Percentiles rank a stretch among this genome's conserved stretches.
phyloP scores from a whole-genome alignment of 1,139 yeast species.

The Geotrichum cucujoidarum region DNA sequence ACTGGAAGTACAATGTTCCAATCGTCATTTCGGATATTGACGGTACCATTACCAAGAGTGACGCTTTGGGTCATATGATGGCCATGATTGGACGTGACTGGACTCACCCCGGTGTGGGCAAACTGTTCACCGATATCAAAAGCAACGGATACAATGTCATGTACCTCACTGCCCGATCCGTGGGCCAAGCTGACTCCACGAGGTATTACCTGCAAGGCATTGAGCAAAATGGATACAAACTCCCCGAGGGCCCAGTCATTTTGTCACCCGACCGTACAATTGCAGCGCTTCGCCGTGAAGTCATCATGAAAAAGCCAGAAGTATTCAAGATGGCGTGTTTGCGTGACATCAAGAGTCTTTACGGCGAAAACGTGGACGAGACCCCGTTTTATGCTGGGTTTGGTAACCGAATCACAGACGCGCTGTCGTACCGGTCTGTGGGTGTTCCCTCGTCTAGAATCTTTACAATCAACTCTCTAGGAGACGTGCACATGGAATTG shows the following conservation, averaged over 20 bases:
- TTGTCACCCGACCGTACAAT: slow-evolving; percentile 94
- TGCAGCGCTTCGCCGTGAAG: slow-evolving; percentile 90
- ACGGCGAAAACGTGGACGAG: slow-evolving; percentile 32
- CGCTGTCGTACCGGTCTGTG: slow-evolving; percentile 88
- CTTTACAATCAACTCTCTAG: slow-evolving; percentile 92
- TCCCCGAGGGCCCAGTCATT: slow-evolving; percentile 93
- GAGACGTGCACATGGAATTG: slow-evolving; percentile 96
- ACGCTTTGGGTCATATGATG: slow-evolving; percentile 93
- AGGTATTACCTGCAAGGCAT: slow-evolving; percentile 77
- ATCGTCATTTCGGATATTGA: slow-evolving; percentile 96
- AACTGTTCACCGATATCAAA: slow-evolving; percentile 75
- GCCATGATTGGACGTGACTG: slow-evolving; percentile 94
- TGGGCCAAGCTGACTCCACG: slow-evolving; percentile 93
- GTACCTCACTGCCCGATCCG: slow-evolving; percentile 91
- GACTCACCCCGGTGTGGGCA: slow-evolving; percentile 97
- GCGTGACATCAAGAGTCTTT: slow-evolving; percentile 72
- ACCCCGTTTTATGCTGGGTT: slow-evolving; percentile 97
- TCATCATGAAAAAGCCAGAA: slow-evolving; percentile 90
- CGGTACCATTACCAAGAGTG: slow-evolving; percentile 96
- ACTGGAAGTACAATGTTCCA: slow-evolving; percentile 83
- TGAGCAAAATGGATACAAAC: slow-evolving; percentile 62
- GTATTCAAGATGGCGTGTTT: slow-evolving; percentile 97
- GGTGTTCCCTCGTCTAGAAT: slow-evolving; percentile 92
- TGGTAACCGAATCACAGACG: slow-evolving; percentile 96
- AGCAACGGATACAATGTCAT: slow-evolving; percentile 88